These are phyloP conservation scores for Barnettozyma botsteinii DNA, from an alignment of 805 yeast species.

Conservation along the genomic window DNA sequence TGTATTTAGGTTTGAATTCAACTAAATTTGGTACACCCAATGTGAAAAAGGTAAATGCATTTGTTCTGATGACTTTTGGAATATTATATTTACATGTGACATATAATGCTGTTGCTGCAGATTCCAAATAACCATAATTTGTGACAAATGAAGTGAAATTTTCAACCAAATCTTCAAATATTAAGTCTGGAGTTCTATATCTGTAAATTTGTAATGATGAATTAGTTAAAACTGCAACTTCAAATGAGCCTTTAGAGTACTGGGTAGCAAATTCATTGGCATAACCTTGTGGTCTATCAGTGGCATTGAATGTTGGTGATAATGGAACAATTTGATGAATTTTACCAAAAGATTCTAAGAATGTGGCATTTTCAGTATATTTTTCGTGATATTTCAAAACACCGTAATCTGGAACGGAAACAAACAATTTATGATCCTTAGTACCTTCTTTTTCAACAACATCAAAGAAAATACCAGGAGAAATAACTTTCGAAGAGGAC, in stretches of 20 bases:
- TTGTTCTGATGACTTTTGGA: conserved; percentile 42
- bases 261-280: conserved; percentile 86
- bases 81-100: conserved; percentile 72
- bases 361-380: conserved; percentile 77
- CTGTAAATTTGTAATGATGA: conserved; percentile 72
- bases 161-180: conserved; percentile 65
- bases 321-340: conserved; percentile 72
- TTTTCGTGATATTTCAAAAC: conserved; percentile 65
- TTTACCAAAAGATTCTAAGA: conserved; percentile 51
- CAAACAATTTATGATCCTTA: conserved; percentile 48
- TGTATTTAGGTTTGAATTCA: conserved; percentile 38
- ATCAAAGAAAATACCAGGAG: conserved; percentile 85
- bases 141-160: conserved; percentile 64
- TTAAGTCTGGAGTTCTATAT: conserved; percentile 73
- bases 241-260: conserved; percentile 58
- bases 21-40: conserved; percentile 37
- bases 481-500: conserved; percentile 52
- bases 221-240: conserved; percentile 77
- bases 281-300: conserved; percentile 72
- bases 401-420: conserved; percentile 82
- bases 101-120: conserved; percentile 83
- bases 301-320: conserved; percentile 65
- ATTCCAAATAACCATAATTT: conserved; percentile 82
- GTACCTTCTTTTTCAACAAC: conserved; percentile 36
- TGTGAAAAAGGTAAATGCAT: conserved; percentile 38